Base-by-base conservation (phyloP, 2,329 filamentous ascomycete genomes). In the Fusarium veterinarium region DNA sequence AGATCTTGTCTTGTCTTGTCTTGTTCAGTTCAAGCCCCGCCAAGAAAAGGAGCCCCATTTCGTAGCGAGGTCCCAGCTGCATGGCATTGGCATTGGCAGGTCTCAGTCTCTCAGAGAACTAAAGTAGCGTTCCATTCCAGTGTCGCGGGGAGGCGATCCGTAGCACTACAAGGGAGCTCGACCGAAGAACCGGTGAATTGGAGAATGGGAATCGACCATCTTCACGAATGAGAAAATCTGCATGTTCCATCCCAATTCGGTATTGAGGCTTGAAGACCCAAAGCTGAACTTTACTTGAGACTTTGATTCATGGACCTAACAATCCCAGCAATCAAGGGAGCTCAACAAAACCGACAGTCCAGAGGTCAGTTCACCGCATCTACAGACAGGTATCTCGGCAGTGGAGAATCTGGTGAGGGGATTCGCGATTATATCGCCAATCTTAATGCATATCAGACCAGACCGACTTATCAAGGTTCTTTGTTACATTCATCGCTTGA, bases 101-200 rank as follows among this genome's bases (percentile, higher is more conserved):
- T 52, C 33, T 52, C 30, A 30, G 30, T 30, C 17, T 33, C 55
- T 37, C 48, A 51, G 48, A 51, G 48, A 35, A 48, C 51, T 55
- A 60, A 46, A 17, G 46, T 72, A 69, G 71, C 56, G 60, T 64
- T 10, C 25, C 67, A 74, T 73, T 72, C 71, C 64, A 74, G 45
- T n/a, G 46, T 17, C 40, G 49, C 56, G 71, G 67, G 71, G 71
- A 74, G 38, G 48, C 14, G 60, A 64, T 68, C 67, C 67, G 71
- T 40, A 55, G 69, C 37, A 72, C 44, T 30, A 69, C 56, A 49
- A 60, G 59, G 59, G 64, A 53, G 52, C 57, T 42, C 23, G 53
- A 72, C 55, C 45, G 40, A 72, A 33, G 42, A 48, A 31, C 44
- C 28, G 48, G 53, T 52, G 64, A 72, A 72, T 53, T 56, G 28